phyloP scores from a whole-genome alignment of 1,284 basidiomycete genomes.

The Farysia itapuensis region DNA sequence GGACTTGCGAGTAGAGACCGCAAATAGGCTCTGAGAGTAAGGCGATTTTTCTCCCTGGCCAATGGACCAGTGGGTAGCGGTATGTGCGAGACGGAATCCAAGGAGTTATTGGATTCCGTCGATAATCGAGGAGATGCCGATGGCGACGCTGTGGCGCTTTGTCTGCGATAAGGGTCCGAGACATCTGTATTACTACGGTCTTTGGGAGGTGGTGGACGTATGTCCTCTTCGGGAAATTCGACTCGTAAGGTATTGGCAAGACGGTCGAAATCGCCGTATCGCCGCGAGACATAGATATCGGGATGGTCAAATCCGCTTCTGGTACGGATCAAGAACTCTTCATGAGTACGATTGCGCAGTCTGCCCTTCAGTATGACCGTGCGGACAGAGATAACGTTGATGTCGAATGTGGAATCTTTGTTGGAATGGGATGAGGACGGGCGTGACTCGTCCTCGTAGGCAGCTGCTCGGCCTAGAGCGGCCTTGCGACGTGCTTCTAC shows the following conservation, averaged over 20 bases:
- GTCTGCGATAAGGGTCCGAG: conserved; percentile 19
- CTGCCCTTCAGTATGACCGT: conserved; percentile 43
- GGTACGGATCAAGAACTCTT: conserved; percentile 90
- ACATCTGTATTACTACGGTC: conserved; percentile 45
- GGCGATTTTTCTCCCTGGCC: conserved; percentile 79
- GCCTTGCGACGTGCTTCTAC: conserved; percentile 45
- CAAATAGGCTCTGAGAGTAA: conserved; percentile 90
- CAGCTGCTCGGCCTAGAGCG: conserved; percentile 22
- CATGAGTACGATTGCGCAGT: conserved; percentile 44
- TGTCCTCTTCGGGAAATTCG: conserved; percentile 47
- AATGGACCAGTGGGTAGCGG: conserved; percentile 52
- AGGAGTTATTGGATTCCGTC: background rate
- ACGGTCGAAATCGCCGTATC: conserved; percentile 87
- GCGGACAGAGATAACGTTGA: conserved; percentile 55
- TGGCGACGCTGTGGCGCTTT: background rate
- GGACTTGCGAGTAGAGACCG: conserved; percentile 73
- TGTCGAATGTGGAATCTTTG: conserved; percentile 28
- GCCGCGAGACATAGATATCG: conserved; percentile 83
- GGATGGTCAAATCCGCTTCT: conserved; percentile 66
- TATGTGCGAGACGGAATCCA: conserved; percentile 3
- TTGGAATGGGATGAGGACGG: conserved; percentile 1
- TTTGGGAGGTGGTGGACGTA: conserved; percentile 45
- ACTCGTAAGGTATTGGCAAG: conserved; percentile 49
- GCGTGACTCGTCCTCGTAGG: background rate
- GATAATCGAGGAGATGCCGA: background rate